Evolutionary conservation across 2,329 filamentous ascomycete genomes (phyloP).

Genomic region (Fusarium fujikuroi): DNA sequence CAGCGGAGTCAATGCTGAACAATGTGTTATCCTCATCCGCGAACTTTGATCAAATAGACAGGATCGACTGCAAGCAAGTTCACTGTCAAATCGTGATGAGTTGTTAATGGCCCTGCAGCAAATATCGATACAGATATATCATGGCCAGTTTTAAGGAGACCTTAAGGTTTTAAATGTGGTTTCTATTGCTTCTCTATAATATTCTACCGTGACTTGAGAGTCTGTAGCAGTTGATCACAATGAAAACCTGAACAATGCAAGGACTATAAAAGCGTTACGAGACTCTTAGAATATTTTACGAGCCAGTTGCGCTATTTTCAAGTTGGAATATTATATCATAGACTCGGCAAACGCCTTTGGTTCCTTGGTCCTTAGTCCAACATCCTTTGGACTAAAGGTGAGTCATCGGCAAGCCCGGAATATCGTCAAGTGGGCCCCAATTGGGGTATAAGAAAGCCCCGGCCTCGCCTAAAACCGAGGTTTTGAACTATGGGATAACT

Average conservation of each 20-base stretch:
- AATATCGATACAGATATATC: no score
- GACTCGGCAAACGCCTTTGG: neutral
- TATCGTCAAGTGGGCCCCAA: neutral
- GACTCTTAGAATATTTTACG: rapidly evolving
- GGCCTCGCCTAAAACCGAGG: neutral
- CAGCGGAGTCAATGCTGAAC: neutral
- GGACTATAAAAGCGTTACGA: rapidly evolving
- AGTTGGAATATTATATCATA: rapidly evolving
- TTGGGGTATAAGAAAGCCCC: neutral
- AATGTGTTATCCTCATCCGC: neutral
- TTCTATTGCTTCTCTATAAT: no score
- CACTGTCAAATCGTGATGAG: neutral
- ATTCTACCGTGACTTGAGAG: no score
- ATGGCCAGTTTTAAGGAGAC: rapidly evolving
- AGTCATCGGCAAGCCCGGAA: neutral
- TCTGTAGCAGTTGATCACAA: neutral
- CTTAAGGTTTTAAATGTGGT: no score
- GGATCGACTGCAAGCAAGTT: neutral
- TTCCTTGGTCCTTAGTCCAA: neutral
- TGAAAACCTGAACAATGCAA: no score
- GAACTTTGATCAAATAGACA: neutral
- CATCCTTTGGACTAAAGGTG: neutral
- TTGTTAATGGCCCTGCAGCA: neutral
- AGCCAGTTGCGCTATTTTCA: no score
- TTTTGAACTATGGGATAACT: no score